Evolutionary conservation across 192 early-diverging fungal species (phyloP).

Genomic region (Backusella westeae): DNA sequence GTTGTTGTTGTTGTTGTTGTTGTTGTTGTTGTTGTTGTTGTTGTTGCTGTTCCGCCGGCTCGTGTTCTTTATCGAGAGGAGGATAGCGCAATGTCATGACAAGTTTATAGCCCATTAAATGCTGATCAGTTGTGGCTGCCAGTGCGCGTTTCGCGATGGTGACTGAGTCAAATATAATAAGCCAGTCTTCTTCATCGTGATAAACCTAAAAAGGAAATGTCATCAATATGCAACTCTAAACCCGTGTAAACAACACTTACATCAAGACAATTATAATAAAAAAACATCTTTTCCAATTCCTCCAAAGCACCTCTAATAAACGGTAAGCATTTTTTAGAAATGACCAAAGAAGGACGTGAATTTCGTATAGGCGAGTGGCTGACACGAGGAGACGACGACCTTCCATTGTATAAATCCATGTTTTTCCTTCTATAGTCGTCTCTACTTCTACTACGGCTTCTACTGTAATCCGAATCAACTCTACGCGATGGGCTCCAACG

Average conservation of each 20-base stretch:
- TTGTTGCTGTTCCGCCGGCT: not conserved
- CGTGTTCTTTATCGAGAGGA: not conserved
- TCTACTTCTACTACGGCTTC: constrained; percentile 26
- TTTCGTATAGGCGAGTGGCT: not conserved
- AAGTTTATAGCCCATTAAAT: constrained; percentile 42
- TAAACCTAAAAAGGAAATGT: constrained; percentile 34
- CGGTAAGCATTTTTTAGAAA: constrained; percentile 45
- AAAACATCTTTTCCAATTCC: constrained; percentile 48
- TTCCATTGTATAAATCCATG: not conserved
- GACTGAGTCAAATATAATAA: constrained; percentile 47
- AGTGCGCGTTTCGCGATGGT: constrained; percentile 40
- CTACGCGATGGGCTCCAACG: not conserved
- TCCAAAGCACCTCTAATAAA: constrained; percentile 46
- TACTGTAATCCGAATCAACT: constrained; percentile 12
- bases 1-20: not conserved
- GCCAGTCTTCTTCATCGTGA: constrained; percentile 55
- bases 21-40: no score
- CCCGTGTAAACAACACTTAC: constrained; percentile 23
- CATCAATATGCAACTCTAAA: not conserved
- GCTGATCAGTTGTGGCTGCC: constrained; percentile 36
- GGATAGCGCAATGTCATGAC: constrained; percentile 24
- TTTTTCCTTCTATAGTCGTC: not conserved
- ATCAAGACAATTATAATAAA: constrained; percentile 44
- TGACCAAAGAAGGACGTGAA: constrained; percentile 38
- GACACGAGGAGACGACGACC: not conserved